Base-by-base conservation (phyloP, 2,329 filamentous ascomycete species). In the Hymenoscyphus linearis region DNA sequence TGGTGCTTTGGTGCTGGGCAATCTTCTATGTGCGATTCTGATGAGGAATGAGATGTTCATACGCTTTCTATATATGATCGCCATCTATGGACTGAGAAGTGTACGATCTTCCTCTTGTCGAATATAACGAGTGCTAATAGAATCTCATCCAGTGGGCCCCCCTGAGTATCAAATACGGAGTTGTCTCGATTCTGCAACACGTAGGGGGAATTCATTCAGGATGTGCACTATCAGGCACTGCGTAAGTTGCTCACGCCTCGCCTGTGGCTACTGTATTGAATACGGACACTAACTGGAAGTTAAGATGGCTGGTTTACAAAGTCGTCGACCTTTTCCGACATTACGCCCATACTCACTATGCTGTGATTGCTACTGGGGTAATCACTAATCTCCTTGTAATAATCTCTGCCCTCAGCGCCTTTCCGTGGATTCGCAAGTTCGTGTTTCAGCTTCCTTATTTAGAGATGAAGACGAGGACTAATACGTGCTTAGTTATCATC, bases 161-260 rank as follows among this genome's bases (percentile, higher is more conserved):
- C 1, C 0, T 74, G 6, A 60, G 66, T 14, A 52, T 77, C 65
- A 77, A 76, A 65, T 53, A 75, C 4, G 73, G 65, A 9, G 74
- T 70, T 2, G 75, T 73, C 10, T 76, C 75, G 3, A 66, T 74
- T 57, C 62, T 77, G 52, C 75, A 76, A 64, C 75, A 77, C 47
- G 75, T 77, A n/a, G 75, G 75, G 34, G 75, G 75, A 18, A 76
- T 76, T 36, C 75, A 77, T 65, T 76, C 74, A 0, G 75, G 75
- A 26, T 76, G 74, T 60, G 75, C 75, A 2, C 67, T 77, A 4
- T 77, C 75, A 1, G 74, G 74, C 7, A 73, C 74, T 61, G 70
- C 67, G 74, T 76, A 73, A 66, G 70, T 50, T 9, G 58, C 40
- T 18, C 18, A 44, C 7, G 14, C 18, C n/a, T 13, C 4, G n/a